Evolutionary conservation across 495 filamentous ascomycete genomes (phyloP).

Genomic region (Talaromyces trachyspermus): DNA sequence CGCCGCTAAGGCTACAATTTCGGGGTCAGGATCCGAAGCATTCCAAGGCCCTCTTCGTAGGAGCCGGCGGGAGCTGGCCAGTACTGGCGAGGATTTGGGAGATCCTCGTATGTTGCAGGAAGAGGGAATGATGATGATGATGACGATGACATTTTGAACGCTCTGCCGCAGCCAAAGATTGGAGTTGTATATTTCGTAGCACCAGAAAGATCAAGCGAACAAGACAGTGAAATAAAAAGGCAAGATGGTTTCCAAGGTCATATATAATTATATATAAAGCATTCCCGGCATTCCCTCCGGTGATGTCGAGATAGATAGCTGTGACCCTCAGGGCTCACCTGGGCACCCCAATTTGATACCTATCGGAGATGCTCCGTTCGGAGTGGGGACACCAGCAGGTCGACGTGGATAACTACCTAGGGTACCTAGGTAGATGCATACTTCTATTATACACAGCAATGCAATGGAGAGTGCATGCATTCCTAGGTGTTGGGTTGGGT

Average conservation of each 20-base stretch:
- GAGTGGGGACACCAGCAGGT: background rate
- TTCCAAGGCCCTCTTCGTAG: conserved; percentile 46
- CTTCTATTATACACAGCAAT: background rate
- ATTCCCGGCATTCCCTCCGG: background rate
- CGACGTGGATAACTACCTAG: background rate
- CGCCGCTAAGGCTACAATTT: conserved; percentile 40
- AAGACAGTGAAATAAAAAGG: background rate
- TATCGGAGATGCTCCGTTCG: conserved; percentile 10
- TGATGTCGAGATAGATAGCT: too few relatives aligned
- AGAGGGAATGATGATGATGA: too few relatives aligned
- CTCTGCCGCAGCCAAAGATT: background rate
- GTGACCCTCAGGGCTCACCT: too few relatives aligned
- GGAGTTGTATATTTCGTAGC: background rate
- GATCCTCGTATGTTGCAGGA: conserved; percentile 35
- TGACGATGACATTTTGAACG: conserved; percentile 2
- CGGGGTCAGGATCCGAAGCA: conserved; percentile 42
- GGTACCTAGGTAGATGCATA: background rate
- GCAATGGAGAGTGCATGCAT: background rate
- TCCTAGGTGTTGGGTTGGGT: too few relatives aligned
- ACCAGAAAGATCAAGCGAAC: too few relatives aligned
- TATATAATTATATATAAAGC: background rate
- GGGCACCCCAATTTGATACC: background rate
- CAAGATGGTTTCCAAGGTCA: background rate
- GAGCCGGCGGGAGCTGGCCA: conserved; percentile 40
- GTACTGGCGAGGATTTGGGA: conserved; percentile 41